A percentile compares a stretch with the other conserved stretches of the same genome.
Evolutionary conservation across 352 stramenopile genomes (phyloP).

Genomic region (Blastocystis sp.): DNA sequence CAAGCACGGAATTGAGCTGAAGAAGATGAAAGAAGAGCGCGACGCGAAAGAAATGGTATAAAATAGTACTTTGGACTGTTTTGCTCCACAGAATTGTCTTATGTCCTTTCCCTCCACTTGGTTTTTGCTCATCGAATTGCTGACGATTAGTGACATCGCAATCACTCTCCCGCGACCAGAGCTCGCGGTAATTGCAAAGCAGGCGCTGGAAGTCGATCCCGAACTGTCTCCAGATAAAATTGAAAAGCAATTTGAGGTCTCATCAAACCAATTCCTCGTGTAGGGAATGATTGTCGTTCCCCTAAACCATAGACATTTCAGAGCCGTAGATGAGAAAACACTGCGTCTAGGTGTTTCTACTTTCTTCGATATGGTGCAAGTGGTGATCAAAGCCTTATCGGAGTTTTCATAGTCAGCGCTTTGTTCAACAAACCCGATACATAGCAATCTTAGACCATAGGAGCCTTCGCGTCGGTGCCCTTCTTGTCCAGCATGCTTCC

Average conservation of each 20-base stretch:
- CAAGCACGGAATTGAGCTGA: constrained; percentile 61
- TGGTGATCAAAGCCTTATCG: constrained; percentile 27
- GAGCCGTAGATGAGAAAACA: constrained; percentile 47
- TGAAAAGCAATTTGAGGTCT: constrained; percentile 19
- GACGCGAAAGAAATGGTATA: constrained; percentile 47
- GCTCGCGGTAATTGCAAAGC: constrained; percentile 47
- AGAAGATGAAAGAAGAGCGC: constrained; percentile 47
- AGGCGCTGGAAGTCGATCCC: constrained; percentile 49
- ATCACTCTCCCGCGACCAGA: constrained; percentile 23
- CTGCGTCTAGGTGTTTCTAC: constrained; percentile 58
- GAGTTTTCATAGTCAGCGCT: constrained; percentile 21
- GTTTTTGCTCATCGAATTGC: not conserved
- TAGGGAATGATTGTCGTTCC: not conserved
- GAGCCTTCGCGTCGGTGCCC: constrained; percentile 3
- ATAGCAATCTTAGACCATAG: constrained; percentile 40
- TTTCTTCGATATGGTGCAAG: constrained; percentile 67
- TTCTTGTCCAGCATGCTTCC: constrained; percentile 61
- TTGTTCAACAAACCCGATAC: constrained; percentile 24
- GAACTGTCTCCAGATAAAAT: constrained; percentile 41
- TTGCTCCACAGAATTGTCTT: not conserved
- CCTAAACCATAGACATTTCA: constrained; percentile 45
- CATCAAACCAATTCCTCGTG: not conserved
- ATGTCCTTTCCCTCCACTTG: constrained; percentile 28
- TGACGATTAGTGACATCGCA: constrained; percentile 15
- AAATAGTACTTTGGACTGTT: constrained; percentile 22